phyloP scores from a whole-genome alignment of 768 basidiomycete genomes.

The Glaciozyma antarctica region DNA sequence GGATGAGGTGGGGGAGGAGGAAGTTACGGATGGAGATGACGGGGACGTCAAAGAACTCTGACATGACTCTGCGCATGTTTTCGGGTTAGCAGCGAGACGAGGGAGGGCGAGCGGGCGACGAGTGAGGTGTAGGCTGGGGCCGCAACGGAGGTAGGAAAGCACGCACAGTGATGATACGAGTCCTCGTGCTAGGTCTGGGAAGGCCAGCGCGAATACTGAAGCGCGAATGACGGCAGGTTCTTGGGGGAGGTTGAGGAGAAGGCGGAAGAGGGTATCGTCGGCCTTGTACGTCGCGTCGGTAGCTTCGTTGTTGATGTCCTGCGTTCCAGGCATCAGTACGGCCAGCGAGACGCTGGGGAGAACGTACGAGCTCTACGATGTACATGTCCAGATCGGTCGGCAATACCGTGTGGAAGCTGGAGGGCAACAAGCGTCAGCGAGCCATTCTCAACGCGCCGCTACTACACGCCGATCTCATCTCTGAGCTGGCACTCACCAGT shows the following conservation, averaged over 20 bases:
- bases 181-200: slow-evolving; percentile 10
- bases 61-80: background rate
- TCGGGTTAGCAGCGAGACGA: no score
- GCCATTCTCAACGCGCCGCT: no score
- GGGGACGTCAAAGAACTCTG: slow-evolving; percentile 22
- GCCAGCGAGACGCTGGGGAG: no score
- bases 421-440: no score
- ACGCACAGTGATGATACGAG: background rate
- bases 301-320: background rate
- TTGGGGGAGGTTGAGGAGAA: slow-evolving; percentile 21
- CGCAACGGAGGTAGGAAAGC: no score
- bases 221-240: slow-evolving; percentile 29
- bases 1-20: slow-evolving; percentile 20
- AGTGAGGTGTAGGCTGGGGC: no score
- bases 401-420: background rate
- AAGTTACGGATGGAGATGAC: slow-evolving; percentile 31
- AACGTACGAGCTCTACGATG: slow-evolving; percentile 7
- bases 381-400: slow-evolving; percentile 7
- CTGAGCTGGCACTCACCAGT: background rate
- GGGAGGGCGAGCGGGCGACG: no score
- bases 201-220: slow-evolving; percentile 21
- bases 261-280: slow-evolving; percentile 27
- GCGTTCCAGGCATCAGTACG: background rate
- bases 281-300: background rate
- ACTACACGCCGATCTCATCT: no score